phyloP scores from a whole-genome alignment of 768 basidiomycete species.

The Agaricus bisporus region DNA sequence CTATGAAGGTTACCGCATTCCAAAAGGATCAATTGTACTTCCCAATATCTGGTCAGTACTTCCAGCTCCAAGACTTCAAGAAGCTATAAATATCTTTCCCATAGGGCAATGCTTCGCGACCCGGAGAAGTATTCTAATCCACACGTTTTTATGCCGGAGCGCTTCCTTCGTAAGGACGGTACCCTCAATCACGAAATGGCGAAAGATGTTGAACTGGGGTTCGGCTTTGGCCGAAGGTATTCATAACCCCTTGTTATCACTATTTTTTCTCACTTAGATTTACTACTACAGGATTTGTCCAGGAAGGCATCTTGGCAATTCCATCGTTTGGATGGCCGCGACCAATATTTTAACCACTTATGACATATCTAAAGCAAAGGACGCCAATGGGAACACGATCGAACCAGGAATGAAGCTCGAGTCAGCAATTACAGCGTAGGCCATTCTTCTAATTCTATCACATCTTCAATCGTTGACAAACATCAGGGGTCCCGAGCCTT shows the following conservation, averaged over 20 bases:
- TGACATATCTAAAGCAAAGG: conserved; percentile 33
- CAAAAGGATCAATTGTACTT: conserved; percentile 27
- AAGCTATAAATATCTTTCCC: background rate
- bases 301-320: conserved; percentile 43
- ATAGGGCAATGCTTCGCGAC: conserved; percentile 36
- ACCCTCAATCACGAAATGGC: conserved; percentile 18
- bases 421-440: conserved; percentile 10
- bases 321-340: conserved; percentile 39
- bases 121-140: conserved; percentile 36
- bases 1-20: conserved; percentile 34
- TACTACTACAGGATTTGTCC: conserved; percentile 36
- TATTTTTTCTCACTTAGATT: background rate
- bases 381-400: conserved; percentile 34
- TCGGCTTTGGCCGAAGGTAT: conserved; percentile 54
- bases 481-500: conserved; percentile 45
- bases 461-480: background rate
- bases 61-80: background rate
- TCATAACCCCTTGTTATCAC: background rate
- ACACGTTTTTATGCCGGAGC: conserved; percentile 41
- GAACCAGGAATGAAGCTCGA: conserved; percentile 24
- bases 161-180: conserved; percentile 35
- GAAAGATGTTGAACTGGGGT: conserved; percentile 35
- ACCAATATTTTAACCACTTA: conserved; percentile 36
- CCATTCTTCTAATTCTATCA: background rate
- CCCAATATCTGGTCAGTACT: conserved; percentile 22